Base-by-base conservation (phyloP, 208 protist species). In the Leishmania gerbilli region DNA sequence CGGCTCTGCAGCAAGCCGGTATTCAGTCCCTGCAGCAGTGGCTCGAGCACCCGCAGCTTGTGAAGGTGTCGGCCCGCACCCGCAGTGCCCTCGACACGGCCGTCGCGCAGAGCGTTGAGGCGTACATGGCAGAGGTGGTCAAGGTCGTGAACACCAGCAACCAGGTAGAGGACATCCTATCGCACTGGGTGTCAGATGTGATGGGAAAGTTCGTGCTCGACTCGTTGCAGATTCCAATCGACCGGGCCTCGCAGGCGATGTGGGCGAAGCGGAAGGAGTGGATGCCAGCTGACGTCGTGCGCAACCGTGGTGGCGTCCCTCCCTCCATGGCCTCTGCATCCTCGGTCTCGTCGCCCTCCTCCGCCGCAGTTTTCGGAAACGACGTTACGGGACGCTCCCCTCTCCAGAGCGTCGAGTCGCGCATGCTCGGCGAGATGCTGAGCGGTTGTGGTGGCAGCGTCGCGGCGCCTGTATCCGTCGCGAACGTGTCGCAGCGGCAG, bases 11-110 rank as follows among this genome's bases (percentile, higher is more conserved):
- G 67, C 84, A 93, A 71, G 93, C 92, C 34, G 93, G 93, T 42
- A 89, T 97, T n/a, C 77, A 84, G 47, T 92, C 89, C 7, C 85
- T 97, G 15, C 88, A 95, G 79, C 93, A 97, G 83, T 97, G 93
- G 92, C 81, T 90, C 2, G 93, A 95, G 81, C 91, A 92, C 68
- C 90, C 90, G 40, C 81, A 93, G 82, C 80, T 95, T 24, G 92
- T 97, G 71, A 84, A 86, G 74, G 92, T 97, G n/a, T 94, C 90
- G 19, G 87, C 89, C 4, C 88, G 79, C 71, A 97, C 92, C 76
- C 87, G 90, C 56, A 91, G 91, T 79, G 85, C 92, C 17, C 85
- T 97, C n/a, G 91, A 95, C 83, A 91, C 89, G 21, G 93, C 93
- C 4, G 89, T 95, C n/a, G 92, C 88, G 64, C 84, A 92, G 77